Conservation (phyloP, 768 basidiomycete species). For the Boletus pseudo-olivaceus region DNA sequence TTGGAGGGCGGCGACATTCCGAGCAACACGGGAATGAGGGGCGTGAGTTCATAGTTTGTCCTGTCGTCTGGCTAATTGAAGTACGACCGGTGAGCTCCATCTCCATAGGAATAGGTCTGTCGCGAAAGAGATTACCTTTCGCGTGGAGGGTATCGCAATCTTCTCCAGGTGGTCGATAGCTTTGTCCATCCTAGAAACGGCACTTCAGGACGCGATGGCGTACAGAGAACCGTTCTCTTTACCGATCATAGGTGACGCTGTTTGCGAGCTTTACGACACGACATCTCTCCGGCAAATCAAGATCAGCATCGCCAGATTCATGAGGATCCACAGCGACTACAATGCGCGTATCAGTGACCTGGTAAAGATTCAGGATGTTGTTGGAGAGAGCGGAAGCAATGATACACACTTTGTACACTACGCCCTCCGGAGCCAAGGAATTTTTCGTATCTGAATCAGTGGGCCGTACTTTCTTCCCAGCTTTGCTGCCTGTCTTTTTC, state of each 20-base stretch:
- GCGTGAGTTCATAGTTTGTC: conserved; percentile 40
- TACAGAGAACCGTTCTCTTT: background rate
- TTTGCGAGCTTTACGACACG: conserved; percentile 87
- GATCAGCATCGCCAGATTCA: conserved; percentile 56
- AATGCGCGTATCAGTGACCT: conserved; percentile 81
- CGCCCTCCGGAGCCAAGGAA: conserved; percentile 57
- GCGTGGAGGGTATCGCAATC: conserved; percentile 28
- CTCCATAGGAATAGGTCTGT: background rate
- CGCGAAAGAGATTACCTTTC: conserved; percentile 15
- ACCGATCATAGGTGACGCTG: conserved; percentile 88
- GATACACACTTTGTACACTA: conserved; percentile 72
- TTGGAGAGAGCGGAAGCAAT: background rate
- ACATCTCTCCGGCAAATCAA: conserved; percentile 83
- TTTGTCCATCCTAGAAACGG: conserved; percentile 73
- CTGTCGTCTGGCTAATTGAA: conserved; percentile 38
- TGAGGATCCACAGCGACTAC: conserved; percentile 73
- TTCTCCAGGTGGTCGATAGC: conserved; percentile 67
- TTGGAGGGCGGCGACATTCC: conserved; percentile 54
- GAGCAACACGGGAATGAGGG: conserved; percentile 66
- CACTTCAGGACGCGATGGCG: background rate
- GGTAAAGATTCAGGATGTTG: background rate
- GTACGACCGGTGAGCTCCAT: background rate
- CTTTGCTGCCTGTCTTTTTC: conserved; percentile 43
- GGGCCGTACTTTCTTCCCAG: conserved; percentile 39
- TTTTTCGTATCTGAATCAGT: conserved; percentile 38